Base-by-base conservation (phyloP, 2,329 filamentous ascomycete species). In the Aspergillus glaucus region DNA sequence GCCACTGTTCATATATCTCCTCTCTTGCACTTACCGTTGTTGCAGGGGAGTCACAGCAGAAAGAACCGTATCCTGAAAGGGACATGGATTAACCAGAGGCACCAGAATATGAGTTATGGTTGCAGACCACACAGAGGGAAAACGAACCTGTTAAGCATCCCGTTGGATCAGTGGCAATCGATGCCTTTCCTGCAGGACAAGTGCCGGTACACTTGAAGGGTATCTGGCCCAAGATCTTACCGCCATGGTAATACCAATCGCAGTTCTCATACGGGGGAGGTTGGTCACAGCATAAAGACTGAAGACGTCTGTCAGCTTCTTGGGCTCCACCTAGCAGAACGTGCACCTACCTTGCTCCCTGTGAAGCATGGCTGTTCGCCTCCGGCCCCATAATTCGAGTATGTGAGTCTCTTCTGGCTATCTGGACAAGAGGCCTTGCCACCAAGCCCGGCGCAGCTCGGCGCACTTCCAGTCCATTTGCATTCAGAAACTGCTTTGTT, bases 121-220 rank as follows among this genome's bases (percentile, higher is more conserved):
- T 15, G 6, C n/a, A 44, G 42, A 6, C 9, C 4, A 2, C 24
- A 14, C 7, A n/a, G n/a, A 43, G 21, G 10, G 21, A 28, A 24
- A 24, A 43, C 24, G 4, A 44, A 44, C 42, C 42, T n/a, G 42
- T 26, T 10, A 44, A 9, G 24, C 21, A 44, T 44, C 42, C 24
- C 4, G 42, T 28, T 8, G 21, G 21, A 44, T 44, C 32, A 3
- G 44, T 46, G 14, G 44, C 44, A 26, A 46, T 46, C 12, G 32
- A 46, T 7, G 44, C 44, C 24, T 46, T 46, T n/a, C 44, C 44
- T 22, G 44, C 32, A 22, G 44, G 44, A 19, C 44, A 39, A 21
- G 19, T 24, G 6, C 44, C 44, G n/a, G 44, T 37, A 17, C 44
- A 37, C 22, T 19, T 9, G 22, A 46, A 46, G 10, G 44, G 44